Evolutionary conservation across 1,139 yeast genomes (phyloP).

Genomic region (Candida tunisiensis): DNA sequence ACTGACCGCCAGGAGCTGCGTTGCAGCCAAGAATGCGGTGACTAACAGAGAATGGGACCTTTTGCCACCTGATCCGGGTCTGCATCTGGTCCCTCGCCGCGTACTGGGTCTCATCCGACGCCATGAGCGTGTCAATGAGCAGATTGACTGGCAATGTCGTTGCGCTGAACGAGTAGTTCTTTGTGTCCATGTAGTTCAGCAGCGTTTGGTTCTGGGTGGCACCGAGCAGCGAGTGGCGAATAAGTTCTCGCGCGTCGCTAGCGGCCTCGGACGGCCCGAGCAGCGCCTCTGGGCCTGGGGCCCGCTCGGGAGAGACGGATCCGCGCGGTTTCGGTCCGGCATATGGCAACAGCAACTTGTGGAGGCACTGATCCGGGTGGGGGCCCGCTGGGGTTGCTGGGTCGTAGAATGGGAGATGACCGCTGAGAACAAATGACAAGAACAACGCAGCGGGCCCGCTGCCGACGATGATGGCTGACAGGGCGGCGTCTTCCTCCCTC

Average conservation of each 20-base stretch:
- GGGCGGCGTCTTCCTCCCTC: no score
- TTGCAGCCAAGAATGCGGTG: constrained; percentile 15
- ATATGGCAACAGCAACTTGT: constrained; percentile 7
- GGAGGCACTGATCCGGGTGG: constrained; percentile 16
- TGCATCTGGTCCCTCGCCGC: constrained; percentile 8
- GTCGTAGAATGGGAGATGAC: constrained; percentile 17
- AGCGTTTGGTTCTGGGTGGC: constrained; percentile 9
- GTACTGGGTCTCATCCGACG: constrained; percentile 14
- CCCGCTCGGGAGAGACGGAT: no score
- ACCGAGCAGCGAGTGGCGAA: constrained; percentile 7
- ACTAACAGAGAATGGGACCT: constrained; percentile 3
- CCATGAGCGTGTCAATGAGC: constrained; percentile 14
- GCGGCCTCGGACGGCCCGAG: neutral
- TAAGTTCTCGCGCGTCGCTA: neutral
- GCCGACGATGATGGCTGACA: constrained; percentile 10
- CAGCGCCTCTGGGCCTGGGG: no score
- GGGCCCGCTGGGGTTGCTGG: constrained; percentile 11
- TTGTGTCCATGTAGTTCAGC: constrained; percentile 8
- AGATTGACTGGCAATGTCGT: constrained; percentile 13
- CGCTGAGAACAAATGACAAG: constrained; percentile 16
- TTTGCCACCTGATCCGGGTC: constrained; percentile 12
- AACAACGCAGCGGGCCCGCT: constrained; percentile 19
- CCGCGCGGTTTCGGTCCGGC: no score
- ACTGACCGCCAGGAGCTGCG: constrained; percentile 19
- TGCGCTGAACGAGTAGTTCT: constrained; percentile 11